phyloP scores from a whole-genome alignment of 225 moss, liverwort and hornwort genomes.

The Marchantia paleacea region DNA sequence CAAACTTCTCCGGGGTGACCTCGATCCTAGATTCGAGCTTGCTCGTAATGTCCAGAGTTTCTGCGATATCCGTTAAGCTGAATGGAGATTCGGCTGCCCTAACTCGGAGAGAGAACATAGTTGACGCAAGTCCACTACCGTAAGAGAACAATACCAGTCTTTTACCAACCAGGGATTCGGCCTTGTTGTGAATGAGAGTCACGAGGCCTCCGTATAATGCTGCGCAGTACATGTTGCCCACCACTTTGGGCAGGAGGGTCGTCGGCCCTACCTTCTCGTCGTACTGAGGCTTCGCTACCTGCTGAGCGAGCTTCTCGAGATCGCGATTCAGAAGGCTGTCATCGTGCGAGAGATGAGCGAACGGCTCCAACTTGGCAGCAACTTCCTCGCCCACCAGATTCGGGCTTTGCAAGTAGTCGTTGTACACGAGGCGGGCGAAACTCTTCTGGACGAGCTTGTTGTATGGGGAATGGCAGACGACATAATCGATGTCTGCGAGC shows the following conservation, averaged over 20 bases:
- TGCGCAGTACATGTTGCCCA: conserved; percentile 98
- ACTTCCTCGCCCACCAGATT: conserved; percentile 76
- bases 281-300: conserved; percentile 69
- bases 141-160: conserved; percentile 78
- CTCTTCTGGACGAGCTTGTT: conserved; percentile 99
- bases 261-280: conserved; percentile 70
- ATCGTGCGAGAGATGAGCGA: conserved; percentile 57
- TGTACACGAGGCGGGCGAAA: conserved; percentile 79
- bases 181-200: conserved; percentile 69
- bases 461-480: conserved; percentile 93
- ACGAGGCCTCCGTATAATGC: conserved; percentile 93
- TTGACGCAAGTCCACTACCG: conserved; percentile 87
- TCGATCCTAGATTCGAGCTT: conserved; percentile 61
- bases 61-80: conserved; percentile 46
- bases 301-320: conserved; percentile 66
- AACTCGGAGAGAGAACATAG: conserved; percentile 65
- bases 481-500: conserved; percentile 60
- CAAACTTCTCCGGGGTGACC: conserved; percentile 68
- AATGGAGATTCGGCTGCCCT: conserved; percentile 45
- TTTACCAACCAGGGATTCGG: conserved; percentile 64
- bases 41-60: conserved; percentile 53
- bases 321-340: conserved; percentile 85
- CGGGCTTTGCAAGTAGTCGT: conserved; percentile 62
- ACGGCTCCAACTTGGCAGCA: conserved; percentile 67
- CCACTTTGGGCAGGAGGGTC: conserved; percentile 71